Evolutionary conservation across 1,284 basidiomycete genomes (phyloP).

Genomic region (Apiotrichum veenhuisii): DNA sequence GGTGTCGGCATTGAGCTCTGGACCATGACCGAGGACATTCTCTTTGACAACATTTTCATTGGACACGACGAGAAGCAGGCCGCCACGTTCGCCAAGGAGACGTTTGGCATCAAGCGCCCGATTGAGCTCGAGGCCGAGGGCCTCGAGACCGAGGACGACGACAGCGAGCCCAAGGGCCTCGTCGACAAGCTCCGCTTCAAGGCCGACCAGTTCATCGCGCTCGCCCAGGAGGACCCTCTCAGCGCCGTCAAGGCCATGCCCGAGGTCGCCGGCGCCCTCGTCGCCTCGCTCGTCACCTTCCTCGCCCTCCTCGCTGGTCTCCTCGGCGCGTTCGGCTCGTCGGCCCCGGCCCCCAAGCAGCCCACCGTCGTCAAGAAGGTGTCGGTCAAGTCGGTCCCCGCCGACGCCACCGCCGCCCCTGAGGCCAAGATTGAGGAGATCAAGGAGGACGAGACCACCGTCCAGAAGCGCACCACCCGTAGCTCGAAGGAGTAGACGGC

Average conservation of each 20-base stretch:
- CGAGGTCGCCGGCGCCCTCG: constrained; percentile 73
- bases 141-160: constrained; percentile 54
- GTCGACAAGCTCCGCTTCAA: constrained; percentile 43
- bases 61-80: constrained; percentile 83
- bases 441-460: constrained; percentile 21
- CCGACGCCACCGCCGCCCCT: constrained; percentile 21
- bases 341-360: constrained; percentile 32
- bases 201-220: constrained; percentile 47
- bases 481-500: constrained; percentile 12
- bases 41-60: constrained; percentile 88
- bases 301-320: constrained; percentile 77
- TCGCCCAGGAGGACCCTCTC: constrained; percentile 35
- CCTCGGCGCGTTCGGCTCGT: constrained; percentile 66
- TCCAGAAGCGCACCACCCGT: constrained; percentile 37
- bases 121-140: constrained; percentile 51
- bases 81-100: constrained; percentile 72
- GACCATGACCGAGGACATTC: constrained; percentile 97
- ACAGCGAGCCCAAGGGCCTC: constrained; percentile 32
- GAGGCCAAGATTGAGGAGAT: constrained; percentile 24
- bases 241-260: constrained; percentile 78
- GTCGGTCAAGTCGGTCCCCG: constrained; percentile 31
- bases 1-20: constrained; percentile 96
- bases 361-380: constrained; percentile 40
- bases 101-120: constrained; percentile 71
- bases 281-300: constrained; percentile 67